These are phyloP conservation scores for Phylloboletellus chloephorus DNA, from an alignment of 1,284 basidiomycete species.

Conservation along the genomic window DNA sequence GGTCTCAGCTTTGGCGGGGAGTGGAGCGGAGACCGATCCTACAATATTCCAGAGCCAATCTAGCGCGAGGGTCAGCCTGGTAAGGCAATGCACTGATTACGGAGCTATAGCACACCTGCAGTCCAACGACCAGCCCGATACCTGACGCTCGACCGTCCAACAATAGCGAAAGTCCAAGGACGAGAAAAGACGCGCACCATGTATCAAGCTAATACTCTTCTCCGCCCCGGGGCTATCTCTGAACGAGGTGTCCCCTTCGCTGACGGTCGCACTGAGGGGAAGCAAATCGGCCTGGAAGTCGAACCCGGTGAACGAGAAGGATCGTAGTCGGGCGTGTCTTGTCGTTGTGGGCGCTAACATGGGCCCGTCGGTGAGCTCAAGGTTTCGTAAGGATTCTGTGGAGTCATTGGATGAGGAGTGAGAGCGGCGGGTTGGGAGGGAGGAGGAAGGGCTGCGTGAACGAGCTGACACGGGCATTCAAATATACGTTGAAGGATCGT, in stretches of 20 bases:
- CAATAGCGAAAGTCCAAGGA: slow-evolving; percentile 1
- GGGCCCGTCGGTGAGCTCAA: slow-evolving; percentile 68
- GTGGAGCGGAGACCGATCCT: slow-evolving; percentile 21
- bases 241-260: slow-evolving; percentile 50
- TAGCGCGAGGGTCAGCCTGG: slow-evolving; percentile 23
- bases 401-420: slow-evolving; percentile 46
- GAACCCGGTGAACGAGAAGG: slow-evolving; percentile 72
- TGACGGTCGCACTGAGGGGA: slow-evolving; percentile 70
- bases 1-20: slow-evolving; percentile 2
- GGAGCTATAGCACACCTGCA: slow-evolving; percentile 47
- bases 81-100: not conserved
- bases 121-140: slow-evolving; percentile 78
- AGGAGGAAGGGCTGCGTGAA: slow-evolving; percentile 14
- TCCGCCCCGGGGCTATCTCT: slow-evolving; percentile 50
- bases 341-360: slow-evolving; percentile 27
- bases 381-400: slow-evolving; percentile 66
- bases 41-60: slow-evolving; percentile 94
- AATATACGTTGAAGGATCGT: not conserved
- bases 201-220: slow-evolving; percentile 72
- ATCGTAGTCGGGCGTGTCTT: slow-evolving; percentile 41
- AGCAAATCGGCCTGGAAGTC: slow-evolving; percentile 74
- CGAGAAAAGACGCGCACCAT: slow-evolving; percentile 48
- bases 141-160: slow-evolving; percentile 39
- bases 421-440: slow-evolving; percentile 38
- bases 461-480: slow-evolving; percentile 21